A percentile compares a stretch with the other conserved stretches of the same genome.
These are phyloP conservation scores for Trichoderma afroharzianum DNA, from an alignment of 2,329 filamentous ascomycete genomes.

Conservation along the genomic window DNA sequence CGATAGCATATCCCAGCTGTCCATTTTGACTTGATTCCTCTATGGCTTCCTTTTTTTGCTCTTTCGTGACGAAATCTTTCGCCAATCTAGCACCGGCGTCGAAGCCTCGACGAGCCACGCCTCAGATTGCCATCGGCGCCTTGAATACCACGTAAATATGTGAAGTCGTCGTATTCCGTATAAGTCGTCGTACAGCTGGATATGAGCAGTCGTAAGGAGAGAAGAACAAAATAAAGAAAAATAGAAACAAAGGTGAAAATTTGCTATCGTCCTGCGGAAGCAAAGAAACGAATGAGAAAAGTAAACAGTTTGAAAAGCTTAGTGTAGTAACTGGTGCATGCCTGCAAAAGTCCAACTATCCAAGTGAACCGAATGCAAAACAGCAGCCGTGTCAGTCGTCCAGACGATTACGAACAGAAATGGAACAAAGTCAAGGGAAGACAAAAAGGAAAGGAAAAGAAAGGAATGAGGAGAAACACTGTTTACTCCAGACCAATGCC, in stretches of 20 bases:
- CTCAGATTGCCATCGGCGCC: constrained; percentile 11
- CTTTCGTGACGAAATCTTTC: not conserved
- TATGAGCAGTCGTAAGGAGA: not conserved
- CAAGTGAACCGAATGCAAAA: not conserved
- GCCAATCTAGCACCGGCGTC: not conserved
- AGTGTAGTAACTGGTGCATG: not conserved
- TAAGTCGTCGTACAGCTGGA: not conserved
- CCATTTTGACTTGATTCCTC: constrained; percentile 16
- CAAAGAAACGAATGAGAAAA: constrained; percentile 3
- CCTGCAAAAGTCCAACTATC: not conserved
- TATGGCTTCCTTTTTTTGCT: not conserved
- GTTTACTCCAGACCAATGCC: not conserved
- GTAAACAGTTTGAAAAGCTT: not conserved
- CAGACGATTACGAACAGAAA: constrained; percentile 6
- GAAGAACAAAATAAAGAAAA: not conserved
- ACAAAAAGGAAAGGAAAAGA: not conserved
- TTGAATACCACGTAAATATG: not conserved
- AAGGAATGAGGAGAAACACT: not conserved
- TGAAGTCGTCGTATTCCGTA: not conserved
- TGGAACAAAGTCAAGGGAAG: not conserved
- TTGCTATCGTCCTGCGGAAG: constrained; percentile 10
- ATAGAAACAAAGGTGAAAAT: not conserved
- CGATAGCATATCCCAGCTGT: constrained; percentile 1
- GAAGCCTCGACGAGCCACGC: constrained; percentile 2
- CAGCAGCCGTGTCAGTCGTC: constrained; percentile 1